Evolutionary conservation across 768 basidiomycete genomes (phyloP).

Genomic region (Cantharellus cinnabarinus): DNA sequence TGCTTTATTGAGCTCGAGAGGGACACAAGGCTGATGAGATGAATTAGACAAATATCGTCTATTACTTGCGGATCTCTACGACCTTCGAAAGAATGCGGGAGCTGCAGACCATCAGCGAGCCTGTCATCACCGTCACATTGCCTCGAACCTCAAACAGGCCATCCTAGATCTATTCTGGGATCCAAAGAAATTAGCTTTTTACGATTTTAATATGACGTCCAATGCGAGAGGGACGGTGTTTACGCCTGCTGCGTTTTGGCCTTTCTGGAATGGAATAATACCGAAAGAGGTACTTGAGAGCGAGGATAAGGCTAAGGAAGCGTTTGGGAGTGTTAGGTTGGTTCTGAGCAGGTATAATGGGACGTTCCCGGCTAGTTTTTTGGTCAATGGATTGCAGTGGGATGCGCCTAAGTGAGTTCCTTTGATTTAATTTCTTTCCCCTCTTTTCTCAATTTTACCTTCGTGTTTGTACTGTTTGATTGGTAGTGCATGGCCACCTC

Average conservation of each 20-base stretch:
- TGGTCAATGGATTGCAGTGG: conserved; percentile 71
- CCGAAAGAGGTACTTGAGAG: conserved; percentile 45
- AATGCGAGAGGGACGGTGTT: conserved; percentile 44
- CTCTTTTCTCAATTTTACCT: neutral
- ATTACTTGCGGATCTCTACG: conserved; percentile 40
- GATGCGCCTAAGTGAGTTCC: conserved; percentile 10
- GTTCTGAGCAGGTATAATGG: conserved; percentile 73
- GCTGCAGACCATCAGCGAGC: conserved; percentile 10
- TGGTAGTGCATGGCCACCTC: conserved; percentile 65
- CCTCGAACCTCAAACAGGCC: conserved; percentile 37
- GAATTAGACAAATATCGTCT: conserved; percentile 26
- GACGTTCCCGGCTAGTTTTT: conserved; percentile 60
- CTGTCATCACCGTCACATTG: conserved; percentile 32
- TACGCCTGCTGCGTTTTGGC: conserved; percentile 62
- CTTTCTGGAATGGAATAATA: conserved; percentile 71
- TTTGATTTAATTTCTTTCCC: neutral
- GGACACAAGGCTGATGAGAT: no score
- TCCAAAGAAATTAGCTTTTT: conserved; percentile 60
- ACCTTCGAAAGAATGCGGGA: neutral
- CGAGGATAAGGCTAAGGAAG: conserved; percentile 39
- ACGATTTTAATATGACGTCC: conserved; percentile 67
- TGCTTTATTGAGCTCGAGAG: neutral
- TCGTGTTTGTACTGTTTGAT: neutral
- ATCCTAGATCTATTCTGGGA: conserved; percentile 85
- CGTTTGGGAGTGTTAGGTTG: conserved; percentile 57